These are phyloP conservation scores for Paxillus rubicundulus DNA, from an alignment of 768 basidiomycete genomes.

Conservation along the genomic window DNA sequence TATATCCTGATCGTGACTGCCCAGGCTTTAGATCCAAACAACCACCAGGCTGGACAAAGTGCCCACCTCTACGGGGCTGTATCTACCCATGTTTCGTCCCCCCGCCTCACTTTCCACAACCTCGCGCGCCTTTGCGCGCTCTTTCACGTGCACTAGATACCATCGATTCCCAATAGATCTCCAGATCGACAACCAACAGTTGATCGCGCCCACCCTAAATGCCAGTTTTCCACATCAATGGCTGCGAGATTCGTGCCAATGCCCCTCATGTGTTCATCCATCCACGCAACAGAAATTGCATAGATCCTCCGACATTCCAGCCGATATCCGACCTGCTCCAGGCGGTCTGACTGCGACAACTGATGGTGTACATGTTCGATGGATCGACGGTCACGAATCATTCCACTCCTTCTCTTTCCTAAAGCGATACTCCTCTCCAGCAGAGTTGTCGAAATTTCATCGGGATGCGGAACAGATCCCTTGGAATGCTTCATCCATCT, in stretches of 20 bases:
- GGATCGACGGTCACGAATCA: constrained; percentile 62
- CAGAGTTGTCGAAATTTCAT: constrained; percentile 42
- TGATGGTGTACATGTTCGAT: constrained; percentile 50
- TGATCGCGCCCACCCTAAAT: constrained; percentile 31
- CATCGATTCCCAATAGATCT: constrained; percentile 6
- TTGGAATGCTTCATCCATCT: constrained; percentile 48
- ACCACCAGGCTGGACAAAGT: no score
- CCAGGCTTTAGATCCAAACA: no score
- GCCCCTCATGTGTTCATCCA: constrained; percentile 70
- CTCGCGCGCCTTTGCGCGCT: neutral
- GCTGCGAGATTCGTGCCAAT: constrained; percentile 85
- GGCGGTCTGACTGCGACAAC: constrained; percentile 41
- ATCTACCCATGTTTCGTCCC: constrained; percentile 7
- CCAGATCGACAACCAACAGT: constrained; percentile 8
- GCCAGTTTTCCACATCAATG: constrained; percentile 63
- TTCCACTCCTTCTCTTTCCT: constrained; percentile 51
- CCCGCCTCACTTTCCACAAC: neutral
- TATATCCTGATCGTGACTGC: no score
- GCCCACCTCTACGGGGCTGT: no score
- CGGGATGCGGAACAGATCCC: constrained; percentile 35
- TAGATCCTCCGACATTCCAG: constrained; percentile 61
- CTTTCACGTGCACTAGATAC: neutral
- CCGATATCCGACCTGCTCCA: constrained; percentile 43
- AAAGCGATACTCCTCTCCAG: constrained; percentile 42
- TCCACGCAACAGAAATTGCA: constrained; percentile 76